Percentiles rank a stretch among this genome's conserved stretches.
Conservation (phyloP, 805 yeast genomes). For the Priceomyces carsonii region DNA sequence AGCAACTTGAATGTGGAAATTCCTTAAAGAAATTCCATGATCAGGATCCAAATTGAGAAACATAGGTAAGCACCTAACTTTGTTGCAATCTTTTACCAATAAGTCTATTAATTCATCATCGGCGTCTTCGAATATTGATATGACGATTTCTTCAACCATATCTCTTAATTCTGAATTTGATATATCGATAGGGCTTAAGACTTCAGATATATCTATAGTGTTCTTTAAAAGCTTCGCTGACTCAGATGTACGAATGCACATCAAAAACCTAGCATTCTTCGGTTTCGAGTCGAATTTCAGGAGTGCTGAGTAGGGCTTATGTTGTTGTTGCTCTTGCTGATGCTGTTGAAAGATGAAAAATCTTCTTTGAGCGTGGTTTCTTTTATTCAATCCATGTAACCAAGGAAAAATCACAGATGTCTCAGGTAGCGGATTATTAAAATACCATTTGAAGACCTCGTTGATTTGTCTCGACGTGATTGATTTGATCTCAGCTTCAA, state of each 20-base stretch:
- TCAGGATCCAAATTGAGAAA: conserved; percentile 67
- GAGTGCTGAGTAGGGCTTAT: conserved; percentile 1
- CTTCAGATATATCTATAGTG: conserved; percentile 53
- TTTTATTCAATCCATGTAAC: conserved; percentile 75
- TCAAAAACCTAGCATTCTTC: conserved; percentile 33
- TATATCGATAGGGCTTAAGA: conserved; percentile 50
- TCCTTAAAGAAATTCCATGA: conserved; percentile 73
- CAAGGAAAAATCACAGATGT: conserved; percentile 81
- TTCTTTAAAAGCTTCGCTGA: conserved; percentile 43
- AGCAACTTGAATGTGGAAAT: conserved; percentile 84
- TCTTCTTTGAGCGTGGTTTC: conserved; percentile 54
- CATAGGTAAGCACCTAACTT: conserved; percentile 46
- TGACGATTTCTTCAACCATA: conserved; percentile 19
- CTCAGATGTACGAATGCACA: conserved; percentile 30
- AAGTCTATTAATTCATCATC: conserved; percentile 15
- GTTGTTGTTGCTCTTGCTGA: conserved; percentile 4
- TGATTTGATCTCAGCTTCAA: conserved; percentile 12
- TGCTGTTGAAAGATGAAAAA: conserved; percentile 38
- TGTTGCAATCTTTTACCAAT: conserved; percentile 44
- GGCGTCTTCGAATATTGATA: conserved; percentile 13
- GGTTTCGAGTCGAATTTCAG: conserved; percentile 19
- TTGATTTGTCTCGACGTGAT: conserved; percentile 16
- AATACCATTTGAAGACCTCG: conserved; percentile 36
- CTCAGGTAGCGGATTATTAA: conserved; percentile 51
- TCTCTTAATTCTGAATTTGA: conserved; percentile 35